Percentiles rank a stretch among this genome's conserved stretches.
These are phyloP conservation scores for Gynochthodes officinalis DNA, from an alignment of 257 asterid genomes.

Conservation along the genomic window DNA sequence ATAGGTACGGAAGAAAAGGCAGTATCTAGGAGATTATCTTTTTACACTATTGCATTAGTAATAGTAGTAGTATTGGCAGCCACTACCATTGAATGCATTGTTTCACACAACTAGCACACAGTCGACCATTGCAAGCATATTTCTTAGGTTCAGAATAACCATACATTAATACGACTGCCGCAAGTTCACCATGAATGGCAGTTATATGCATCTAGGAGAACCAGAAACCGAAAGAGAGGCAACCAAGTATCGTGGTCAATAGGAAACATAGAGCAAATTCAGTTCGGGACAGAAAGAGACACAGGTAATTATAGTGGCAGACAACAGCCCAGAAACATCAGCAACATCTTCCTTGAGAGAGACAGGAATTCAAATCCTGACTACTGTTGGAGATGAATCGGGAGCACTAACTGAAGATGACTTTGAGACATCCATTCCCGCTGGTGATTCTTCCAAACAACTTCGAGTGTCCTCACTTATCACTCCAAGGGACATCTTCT, in stretches of 20 bases:
- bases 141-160: neutral
- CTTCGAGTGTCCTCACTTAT: slow-evolving; percentile 86
- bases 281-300: neutral
- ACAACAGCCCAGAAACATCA: neutral
- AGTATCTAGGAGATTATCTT: too few species aligned
- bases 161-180: neutral
- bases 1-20: too few species aligned
- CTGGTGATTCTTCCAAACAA: slow-evolving; percentile 86
- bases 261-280: neutral
- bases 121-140: neutral
- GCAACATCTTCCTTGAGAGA: neutral
- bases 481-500: slow-evolving; percentile 71
- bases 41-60: too few species aligned
- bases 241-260: neutral
- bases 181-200: neutral
- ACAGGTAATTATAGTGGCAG: neutral
- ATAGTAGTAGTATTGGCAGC: neutral
- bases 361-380: slow-evolving; percentile 37
- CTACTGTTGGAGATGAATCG: slow-evolving; percentile 48
- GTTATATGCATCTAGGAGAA: neutral
- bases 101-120: neutral
- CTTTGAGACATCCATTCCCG: slow-evolving; percentile 51
- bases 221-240: neutral
- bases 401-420: slow-evolving; percentile 81
- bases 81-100: neutral